These are phyloP conservation scores for Macrotyloma uniflorum DNA, from an alignment of 306 rosid genomes.

Conservation along the genomic window DNA sequence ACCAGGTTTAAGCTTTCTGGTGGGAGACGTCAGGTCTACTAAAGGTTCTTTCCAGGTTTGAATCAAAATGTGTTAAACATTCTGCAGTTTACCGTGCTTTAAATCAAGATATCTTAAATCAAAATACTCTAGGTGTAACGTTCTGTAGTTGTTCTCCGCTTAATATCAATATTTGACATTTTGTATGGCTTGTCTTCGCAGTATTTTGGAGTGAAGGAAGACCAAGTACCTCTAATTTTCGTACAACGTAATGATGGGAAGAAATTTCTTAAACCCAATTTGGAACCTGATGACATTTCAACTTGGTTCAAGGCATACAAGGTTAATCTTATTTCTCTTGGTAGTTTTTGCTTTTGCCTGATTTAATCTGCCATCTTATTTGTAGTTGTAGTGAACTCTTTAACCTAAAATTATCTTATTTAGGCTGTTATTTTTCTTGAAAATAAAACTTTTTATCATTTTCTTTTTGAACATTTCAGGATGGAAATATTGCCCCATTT, in stretches of 20 bases:
- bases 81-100: background rate
- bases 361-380: background rate
- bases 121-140: background rate
- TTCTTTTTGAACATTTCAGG: slow-evolving; percentile 58
- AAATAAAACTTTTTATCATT: background rate
- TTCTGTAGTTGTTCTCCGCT: background rate
- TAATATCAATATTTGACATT: slow-evolving; percentile 23
- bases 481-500: slow-evolving; percentile 64
- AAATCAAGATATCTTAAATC: background rate
- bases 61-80: slow-evolving; percentile 16
- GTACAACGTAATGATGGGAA: slow-evolving; percentile 59
- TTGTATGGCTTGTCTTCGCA: slow-evolving; percentile 35
- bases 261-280: slow-evolving; percentile 63
- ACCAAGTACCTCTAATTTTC: slow-evolving; percentile 74
- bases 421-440: background rate
- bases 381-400: background rate
- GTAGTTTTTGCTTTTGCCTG: background rate
- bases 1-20: slow-evolving; percentile 66
- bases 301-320: slow-evolving; percentile 80
- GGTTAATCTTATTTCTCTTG: slow-evolving; percentile 47
- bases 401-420: background rate
- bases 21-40: slow-evolving; percentile 70
- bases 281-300: slow-evolving; percentile 67
- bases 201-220: slow-evolving; percentile 78
- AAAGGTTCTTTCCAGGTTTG: slow-evolving; percentile 79